A percentile compares a stretch with the other conserved stretches of the same genome.
Evolutionary conservation across 352 stramenopile genomes (phyloP).

Genomic region (Globisporangium barbulae): DNA sequence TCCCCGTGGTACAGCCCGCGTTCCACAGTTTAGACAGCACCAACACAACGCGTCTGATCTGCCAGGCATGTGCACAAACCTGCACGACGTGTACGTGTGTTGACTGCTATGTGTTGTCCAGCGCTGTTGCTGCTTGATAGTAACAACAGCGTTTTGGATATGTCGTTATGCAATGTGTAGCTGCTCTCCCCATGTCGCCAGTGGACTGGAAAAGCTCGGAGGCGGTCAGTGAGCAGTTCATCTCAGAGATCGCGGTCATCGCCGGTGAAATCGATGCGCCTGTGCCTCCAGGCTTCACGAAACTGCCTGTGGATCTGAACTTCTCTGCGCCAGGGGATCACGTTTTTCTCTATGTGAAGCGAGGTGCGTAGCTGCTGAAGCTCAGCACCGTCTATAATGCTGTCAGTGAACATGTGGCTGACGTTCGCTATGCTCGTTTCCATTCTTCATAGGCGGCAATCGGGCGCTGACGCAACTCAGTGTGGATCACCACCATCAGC

Average conservation of each 20-base stretch:
- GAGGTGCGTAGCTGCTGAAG: slow-evolving; percentile 23
- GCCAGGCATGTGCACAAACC: slow-evolving; percentile 55
- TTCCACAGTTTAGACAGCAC: slow-evolving; percentile 27
- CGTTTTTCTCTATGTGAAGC: slow-evolving; percentile 68
- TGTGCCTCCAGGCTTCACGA: slow-evolving; percentile 47
- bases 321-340: slow-evolving; percentile 59
- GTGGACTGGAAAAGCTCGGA: slow-evolving; percentile 41
- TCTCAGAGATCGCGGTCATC: slow-evolving; percentile 63
- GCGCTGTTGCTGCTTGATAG: too few relatives aligned
- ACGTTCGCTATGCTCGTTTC: not conserved
- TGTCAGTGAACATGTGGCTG: not conserved
- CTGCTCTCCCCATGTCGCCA: slow-evolving; percentile 34
- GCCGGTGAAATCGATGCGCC: slow-evolving; percentile 48
- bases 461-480: slow-evolving; percentile 38
- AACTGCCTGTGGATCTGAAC: slow-evolving; percentile 59
- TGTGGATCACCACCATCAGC: slow-evolving; percentile 4
- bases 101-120: not conserved
- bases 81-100: slow-evolving; percentile 50
- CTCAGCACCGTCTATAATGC: too few relatives aligned
- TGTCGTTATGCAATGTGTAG: slow-evolving; percentile 18
- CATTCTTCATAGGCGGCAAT: slow-evolving; percentile 8
- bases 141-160: not conserved
- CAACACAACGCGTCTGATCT: slow-evolving; percentile 34
- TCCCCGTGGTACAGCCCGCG: slow-evolving; percentile 45
- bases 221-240: slow-evolving; percentile 36